phyloP scores from a whole-genome alignment of 1,284 basidiomycete genomes.

The Inonotus hispidus region DNA sequence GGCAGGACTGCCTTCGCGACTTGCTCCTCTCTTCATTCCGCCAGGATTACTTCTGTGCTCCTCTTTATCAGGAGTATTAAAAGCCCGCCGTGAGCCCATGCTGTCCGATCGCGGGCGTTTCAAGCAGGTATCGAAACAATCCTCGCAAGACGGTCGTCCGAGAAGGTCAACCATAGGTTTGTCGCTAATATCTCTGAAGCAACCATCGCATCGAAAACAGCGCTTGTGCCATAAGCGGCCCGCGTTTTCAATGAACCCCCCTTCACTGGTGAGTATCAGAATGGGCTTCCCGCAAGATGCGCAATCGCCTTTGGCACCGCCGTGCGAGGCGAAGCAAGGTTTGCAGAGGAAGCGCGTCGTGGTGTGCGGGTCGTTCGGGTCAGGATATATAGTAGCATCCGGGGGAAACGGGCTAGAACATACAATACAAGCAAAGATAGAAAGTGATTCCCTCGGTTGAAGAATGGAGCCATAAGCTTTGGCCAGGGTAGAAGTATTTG shows the following conservation, averaged over 20 bases:
- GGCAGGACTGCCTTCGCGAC: slow-evolving; percentile 46
- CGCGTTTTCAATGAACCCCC: slow-evolving; percentile 64
- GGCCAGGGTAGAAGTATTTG: slow-evolving; percentile 56
- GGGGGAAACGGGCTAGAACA: slow-evolving; percentile 64
- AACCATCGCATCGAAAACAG: slow-evolving; percentile 70
- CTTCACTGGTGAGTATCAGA: slow-evolving; percentile 67
- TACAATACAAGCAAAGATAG: slow-evolving; percentile 59
- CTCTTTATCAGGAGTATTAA: slow-evolving; percentile 32
- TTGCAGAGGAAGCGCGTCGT: slow-evolving; percentile 60
- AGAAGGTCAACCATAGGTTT: slow-evolving; percentile 75
- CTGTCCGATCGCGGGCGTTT: slow-evolving; percentile 39
- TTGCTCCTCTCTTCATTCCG: slow-evolving; percentile 32
- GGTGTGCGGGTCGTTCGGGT: slow-evolving; percentile 43
- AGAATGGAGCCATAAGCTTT: slow-evolving; percentile 79
- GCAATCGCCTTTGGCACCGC: slow-evolving; percentile 72
- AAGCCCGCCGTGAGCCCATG: slow-evolving; percentile 24
- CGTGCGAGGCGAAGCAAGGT: slow-evolving; percentile 60
- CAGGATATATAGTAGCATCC: slow-evolving; percentile 78
- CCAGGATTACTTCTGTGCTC: slow-evolving; percentile 34
- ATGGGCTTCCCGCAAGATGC: slow-evolving; percentile 61
- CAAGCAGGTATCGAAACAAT: slow-evolving; percentile 71
- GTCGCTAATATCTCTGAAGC: slow-evolving; percentile 64
- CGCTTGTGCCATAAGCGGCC: slow-evolving; percentile 71
- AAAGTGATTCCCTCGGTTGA: slow-evolving; percentile 67
- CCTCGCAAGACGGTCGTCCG: slow-evolving; percentile 67